Conservation (phyloP, 225 moss, liverwort and hornwort species). For the Marchantia paleacea region DNA sequence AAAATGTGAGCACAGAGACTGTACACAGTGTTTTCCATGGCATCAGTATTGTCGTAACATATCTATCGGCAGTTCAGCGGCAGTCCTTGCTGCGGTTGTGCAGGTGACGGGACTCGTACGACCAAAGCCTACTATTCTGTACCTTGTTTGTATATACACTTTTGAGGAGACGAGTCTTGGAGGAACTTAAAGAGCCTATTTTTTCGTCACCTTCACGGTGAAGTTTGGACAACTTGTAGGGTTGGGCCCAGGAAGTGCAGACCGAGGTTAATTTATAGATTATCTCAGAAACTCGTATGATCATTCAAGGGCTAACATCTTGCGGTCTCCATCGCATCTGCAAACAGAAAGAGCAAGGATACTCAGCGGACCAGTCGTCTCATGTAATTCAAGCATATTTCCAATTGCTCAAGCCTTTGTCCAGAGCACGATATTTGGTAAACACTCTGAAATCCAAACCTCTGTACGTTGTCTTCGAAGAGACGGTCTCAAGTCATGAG, state of each 20-base stretch:
- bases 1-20: no score
- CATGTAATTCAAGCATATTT: conserved; percentile 91
- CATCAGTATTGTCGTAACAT: no score
- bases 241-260: background rate
- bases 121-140: background rate
- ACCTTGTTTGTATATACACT: conserved; percentile 13
- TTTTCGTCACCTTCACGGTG: background rate
- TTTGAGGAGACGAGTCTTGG: background rate
- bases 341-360: conserved; percentile 75
- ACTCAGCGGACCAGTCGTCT: conserved; percentile 73
- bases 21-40: no score
- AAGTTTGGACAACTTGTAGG: conserved; percentile 11
- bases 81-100: conserved; percentile 8
- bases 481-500: no score
- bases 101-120: conserved; percentile 17
- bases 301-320: conserved; percentile 25
- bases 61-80: background rate
- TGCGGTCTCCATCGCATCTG: conserved; percentile 18
- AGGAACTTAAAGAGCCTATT: background rate
- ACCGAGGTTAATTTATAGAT: background rate
- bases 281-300: conserved; percentile 5
- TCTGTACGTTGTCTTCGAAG: background rate
- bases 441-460: background rate
- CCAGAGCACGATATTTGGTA: conserved; percentile 84
- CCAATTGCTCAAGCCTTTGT: conserved; percentile 64